A percentile compares a stretch with the other conserved stretches of the same genome.
phyloP scores from a whole-genome alignment of 2,329 filamentous ascomycete genomes.

The Alternaria dauci region DNA sequence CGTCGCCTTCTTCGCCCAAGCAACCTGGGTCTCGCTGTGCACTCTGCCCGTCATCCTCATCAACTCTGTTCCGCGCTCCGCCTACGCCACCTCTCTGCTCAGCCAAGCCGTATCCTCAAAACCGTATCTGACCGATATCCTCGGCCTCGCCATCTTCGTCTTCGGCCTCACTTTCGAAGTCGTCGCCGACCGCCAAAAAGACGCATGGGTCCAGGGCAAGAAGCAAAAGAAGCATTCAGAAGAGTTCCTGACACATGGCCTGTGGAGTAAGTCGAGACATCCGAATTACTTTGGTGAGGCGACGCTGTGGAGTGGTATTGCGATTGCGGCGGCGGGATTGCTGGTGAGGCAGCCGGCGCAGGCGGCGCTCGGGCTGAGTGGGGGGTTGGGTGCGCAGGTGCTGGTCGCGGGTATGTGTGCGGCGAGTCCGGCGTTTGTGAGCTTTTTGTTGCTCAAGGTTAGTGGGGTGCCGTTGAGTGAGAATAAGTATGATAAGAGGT shows the following conservation, averaged over 20 bases:
- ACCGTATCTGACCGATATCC: conserved; percentile 60
- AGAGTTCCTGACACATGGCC: conserved; percentile 69
- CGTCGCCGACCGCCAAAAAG: conserved; percentile 70
- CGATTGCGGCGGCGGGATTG: conserved; percentile 65
- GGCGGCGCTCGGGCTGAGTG: conserved; percentile 64
- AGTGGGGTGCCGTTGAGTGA: conserved; percentile 72
- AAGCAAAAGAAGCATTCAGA: conserved; percentile 72
- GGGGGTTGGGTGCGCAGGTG: conserved; percentile 52
- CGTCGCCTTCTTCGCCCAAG: conserved; percentile 67
- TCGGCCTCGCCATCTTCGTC: conserved; percentile 66
- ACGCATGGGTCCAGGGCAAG: conserved; percentile 67
- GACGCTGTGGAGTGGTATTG: conserved; percentile 73
- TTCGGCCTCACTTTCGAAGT: conserved; percentile 69
- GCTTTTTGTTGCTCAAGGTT: conserved; percentile 69
- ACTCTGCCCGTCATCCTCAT: conserved; percentile 70
- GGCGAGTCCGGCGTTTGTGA: conserved; percentile 70
- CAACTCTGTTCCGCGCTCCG: conserved; percentile 66
- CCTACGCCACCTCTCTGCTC: conserved; percentile 57
- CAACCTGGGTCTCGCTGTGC: conserved; percentile 73
- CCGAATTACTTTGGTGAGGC: conserved; percentile 79
- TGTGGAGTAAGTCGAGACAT: conserved; percentile 69
- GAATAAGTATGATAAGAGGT: conserved; percentile 72
- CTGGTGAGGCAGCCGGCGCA: conserved; percentile 65
- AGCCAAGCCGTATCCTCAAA: conserved; percentile 53
- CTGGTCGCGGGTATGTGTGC: conserved; percentile 62